Evolutionary conservation across 306 rosid species (phyloP), one percentile per base, ranked within the genome.

Genomic region (Dicorynia guianensis): DNA sequence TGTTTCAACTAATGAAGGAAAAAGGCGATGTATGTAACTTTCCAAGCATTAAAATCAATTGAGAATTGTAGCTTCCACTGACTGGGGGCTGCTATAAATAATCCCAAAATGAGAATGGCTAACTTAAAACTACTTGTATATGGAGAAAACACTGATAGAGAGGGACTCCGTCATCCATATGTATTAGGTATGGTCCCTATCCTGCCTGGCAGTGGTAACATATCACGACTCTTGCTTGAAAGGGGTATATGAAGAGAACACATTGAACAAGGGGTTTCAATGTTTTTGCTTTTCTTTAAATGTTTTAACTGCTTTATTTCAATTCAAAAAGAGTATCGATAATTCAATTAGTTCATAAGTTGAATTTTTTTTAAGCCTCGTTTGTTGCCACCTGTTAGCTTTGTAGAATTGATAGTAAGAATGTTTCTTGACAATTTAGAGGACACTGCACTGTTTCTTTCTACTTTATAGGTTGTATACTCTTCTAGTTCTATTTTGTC

Each of bases 401-500:
- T 54, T 34, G 59, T 43, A 34, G 46, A 20, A 50, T 78, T 53
- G 42, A 44, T 63, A 38, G 12, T 64, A 9, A 8, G 35, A 17
- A 33, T 63, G 18, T 33, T 43, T 46, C 35, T 11, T 34, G 18
- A 33, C 66, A 2, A 46, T 47, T 50, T 42, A 62, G 42, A 66
- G 56, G 67, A 19, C 56, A 11, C 34, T 48, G 4, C 17, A 40
- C 1, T 18, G 25, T 70, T 42, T 62, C 3, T 35, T n/a, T 61
- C 15, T 5, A 59, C 2, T 61, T 69, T 33, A n/a, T 44, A 50
- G 18, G 19, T 7, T 52, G 71, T n/a, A 17, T 70, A 46, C 59
- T 4, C 56, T 52, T 12, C 53, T 72, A 34, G 48, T 72, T 55
- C 72, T 55, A 18, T 39, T 49, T 52, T 25, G 30, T 25, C 30